Percentiles rank a stretch among this genome's conserved stretches.
phyloP scores from a whole-genome alignment of 2,329 filamentous ascomycete species.

The Fusarium circinatum region DNA sequence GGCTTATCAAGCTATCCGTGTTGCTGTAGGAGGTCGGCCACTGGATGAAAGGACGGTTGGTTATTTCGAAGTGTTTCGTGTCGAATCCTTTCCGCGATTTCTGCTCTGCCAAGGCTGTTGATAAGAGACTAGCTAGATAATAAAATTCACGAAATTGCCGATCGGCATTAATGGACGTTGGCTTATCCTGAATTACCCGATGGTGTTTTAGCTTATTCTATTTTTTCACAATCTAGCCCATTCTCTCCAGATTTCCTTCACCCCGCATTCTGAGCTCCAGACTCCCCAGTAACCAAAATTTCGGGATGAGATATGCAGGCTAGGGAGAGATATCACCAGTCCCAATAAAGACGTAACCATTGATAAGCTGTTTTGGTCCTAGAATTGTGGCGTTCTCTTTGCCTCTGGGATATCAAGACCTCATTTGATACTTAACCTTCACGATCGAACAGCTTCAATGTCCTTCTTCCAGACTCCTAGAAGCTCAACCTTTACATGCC shows the following conservation, averaged over 20 bases:
- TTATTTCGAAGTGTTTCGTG: neutral
- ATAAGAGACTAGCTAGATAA: neutral
- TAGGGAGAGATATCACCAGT: neutral
- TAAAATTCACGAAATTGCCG: neutral
- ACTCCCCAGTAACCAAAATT: neutral
- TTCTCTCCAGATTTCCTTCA: neutral
- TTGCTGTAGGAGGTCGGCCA: neutral
- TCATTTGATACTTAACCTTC: neutral
- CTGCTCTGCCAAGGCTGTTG: neutral
- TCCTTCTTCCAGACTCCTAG: too few relatives aligned
- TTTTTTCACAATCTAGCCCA: neutral
- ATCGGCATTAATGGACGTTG: neutral
- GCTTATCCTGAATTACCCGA: neutral
- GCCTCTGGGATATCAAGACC: neutral
- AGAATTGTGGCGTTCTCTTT: neutral
- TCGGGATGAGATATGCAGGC: neutral
- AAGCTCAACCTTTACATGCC: fast-evolving
- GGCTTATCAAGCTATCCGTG: neutral
- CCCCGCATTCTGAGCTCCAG: neutral
- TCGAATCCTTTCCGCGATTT: neutral
- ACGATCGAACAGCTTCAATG: neutral
- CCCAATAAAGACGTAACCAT: neutral
- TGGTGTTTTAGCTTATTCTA: neutral
- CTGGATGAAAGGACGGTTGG: neutral
- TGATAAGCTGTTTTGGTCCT: neutral